Percentiles rank a stretch among this genome's conserved stretches.
Conservation (phyloP, 192 early-diverging fungal genomes). For the Gryganskiella cystojenkinii region DNA sequence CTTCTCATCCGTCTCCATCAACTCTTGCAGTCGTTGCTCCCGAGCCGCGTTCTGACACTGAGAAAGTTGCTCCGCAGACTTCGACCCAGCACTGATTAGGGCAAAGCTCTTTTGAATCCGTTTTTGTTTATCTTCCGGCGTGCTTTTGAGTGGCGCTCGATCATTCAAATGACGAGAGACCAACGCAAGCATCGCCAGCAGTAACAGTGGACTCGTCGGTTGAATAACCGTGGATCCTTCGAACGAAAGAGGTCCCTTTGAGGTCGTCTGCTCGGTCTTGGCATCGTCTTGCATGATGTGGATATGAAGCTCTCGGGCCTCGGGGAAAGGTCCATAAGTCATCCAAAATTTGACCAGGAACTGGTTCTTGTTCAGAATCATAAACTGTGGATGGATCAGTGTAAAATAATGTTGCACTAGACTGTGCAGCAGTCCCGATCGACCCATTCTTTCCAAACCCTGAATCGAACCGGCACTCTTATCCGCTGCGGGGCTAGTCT, state of each 20-base stretch:
- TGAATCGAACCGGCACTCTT: background rate
- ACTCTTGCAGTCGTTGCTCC: constrained; percentile 16
- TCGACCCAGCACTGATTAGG: constrained; percentile 8
- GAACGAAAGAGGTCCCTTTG: background rate
- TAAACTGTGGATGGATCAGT: constrained; percentile 40
- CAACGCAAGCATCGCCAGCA: constrained; percentile 43
- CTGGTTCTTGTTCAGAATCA: constrained; percentile 41
- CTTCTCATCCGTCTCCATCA: constrained; percentile 29
- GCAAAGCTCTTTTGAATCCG: constrained; percentile 17
- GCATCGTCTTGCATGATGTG: constrained; percentile 14
- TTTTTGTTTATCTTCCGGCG: constrained; percentile 13
- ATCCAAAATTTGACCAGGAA: constrained; percentile 45
- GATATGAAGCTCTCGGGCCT: constrained; percentile 27
- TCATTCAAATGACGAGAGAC: constrained; percentile 43
- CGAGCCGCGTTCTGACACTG: constrained; percentile 5
- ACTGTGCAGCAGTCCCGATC: constrained; percentile 35
- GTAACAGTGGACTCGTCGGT: constrained; percentile 15
- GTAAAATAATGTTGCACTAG: constrained; percentile 44
- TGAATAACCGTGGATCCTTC: background rate
- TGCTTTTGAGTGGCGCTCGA: constrained; percentile 21
- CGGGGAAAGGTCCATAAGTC: constrained; percentile 30
- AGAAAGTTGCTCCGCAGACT: background rate
- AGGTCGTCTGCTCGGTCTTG: constrained; percentile 1
- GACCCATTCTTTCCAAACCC: constrained; percentile 14
- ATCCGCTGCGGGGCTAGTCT: background rate